A percentile compares a stretch with the other conserved stretches of the same genome.
Conservation (phyloP, 129 eudicot genomes). For the Artemisia tridentata region DNA sequence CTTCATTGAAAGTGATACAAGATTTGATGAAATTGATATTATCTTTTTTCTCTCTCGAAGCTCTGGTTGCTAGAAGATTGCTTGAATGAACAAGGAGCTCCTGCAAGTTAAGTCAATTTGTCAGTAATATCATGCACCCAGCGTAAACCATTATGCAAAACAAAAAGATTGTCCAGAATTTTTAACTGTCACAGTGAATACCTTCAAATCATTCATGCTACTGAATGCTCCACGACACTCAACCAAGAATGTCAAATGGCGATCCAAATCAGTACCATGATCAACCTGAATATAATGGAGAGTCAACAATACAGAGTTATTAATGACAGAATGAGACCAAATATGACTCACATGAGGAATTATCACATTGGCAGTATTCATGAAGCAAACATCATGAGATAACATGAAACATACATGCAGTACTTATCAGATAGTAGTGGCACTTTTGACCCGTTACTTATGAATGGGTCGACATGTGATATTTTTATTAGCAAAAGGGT, state of each 20-base stretch:
- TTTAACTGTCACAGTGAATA: conserved; percentile 18
- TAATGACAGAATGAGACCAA: too few relatives aligned
- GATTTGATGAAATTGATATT: conserved; percentile 57
- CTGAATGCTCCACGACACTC: conserved; percentile 84
- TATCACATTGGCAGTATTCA: conserved; percentile 1
- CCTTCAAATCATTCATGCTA: conserved; percentile 65
- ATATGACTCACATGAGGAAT: too few relatives aligned
- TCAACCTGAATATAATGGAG: conserved; percentile 59
- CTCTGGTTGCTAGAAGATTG: conserved; percentile 67
- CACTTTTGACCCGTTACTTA: too few relatives aligned
- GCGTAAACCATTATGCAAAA: conserved; percentile 15
- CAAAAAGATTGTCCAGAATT: background rate
- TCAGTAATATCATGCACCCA: conserved; percentile 22
- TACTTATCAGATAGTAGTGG: background rate
- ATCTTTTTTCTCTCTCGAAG: conserved; percentile 42
- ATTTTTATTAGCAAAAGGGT: too few relatives aligned
- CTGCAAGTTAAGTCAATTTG: conserved; percentile 42
- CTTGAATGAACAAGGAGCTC: conserved; percentile 74
- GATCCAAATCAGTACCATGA: conserved; percentile 57
- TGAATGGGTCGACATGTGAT: too few relatives aligned
- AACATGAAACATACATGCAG: conserved; percentile 6
- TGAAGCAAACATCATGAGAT: conserved; percentile 14
- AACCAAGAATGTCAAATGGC: conserved; percentile 60
- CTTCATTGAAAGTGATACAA: conserved; percentile 75
- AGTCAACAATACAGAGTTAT: background rate